phyloP scores from a whole-genome alignment of 305 asterid species.

The Fraxinus ornus region DNA sequence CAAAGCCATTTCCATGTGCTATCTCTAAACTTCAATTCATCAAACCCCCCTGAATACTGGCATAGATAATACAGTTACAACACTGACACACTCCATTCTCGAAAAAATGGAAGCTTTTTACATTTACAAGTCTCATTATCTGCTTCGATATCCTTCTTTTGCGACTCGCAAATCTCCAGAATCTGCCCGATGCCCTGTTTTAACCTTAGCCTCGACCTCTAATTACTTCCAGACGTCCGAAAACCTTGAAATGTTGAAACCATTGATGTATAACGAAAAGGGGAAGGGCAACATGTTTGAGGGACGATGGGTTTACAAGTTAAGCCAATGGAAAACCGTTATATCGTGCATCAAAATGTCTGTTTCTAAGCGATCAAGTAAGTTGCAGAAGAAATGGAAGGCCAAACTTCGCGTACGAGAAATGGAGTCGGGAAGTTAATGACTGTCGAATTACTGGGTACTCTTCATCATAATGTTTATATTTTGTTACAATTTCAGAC shows the following conservation, averaged over 20 bases:
- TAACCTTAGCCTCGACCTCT: neutral
- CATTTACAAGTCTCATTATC: neutral
- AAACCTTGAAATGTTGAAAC: neutral
- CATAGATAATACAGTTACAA: neutral
- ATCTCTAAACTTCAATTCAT: neutral
- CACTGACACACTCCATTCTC: neutral
- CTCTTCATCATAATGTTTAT: neutral
- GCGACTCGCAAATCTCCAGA: neutral
- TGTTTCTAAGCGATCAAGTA: constrained; percentile 22
- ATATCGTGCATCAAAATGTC: constrained; percentile 20
- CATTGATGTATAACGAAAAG: neutral
- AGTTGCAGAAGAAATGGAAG: constrained; percentile 29
- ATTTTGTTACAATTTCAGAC: neutral
- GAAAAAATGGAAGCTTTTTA: neutral
- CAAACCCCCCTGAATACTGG: neutral
- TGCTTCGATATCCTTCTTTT: neutral
- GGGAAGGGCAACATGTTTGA: constrained; percentile 16
- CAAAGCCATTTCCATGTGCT: neutral
- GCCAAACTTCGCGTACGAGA: constrained; percentile 21
- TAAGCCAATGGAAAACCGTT: constrained; percentile 14
- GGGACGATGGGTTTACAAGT: constrained; percentile 22
- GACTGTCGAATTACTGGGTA: constrained; percentile 21
- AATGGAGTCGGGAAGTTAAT: constrained; percentile 30
- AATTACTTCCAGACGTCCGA: neutral
- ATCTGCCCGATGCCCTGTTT: neutral